Base-by-base conservation (phyloP, 306 rosid genomes). In the Glycine soja region DNA sequence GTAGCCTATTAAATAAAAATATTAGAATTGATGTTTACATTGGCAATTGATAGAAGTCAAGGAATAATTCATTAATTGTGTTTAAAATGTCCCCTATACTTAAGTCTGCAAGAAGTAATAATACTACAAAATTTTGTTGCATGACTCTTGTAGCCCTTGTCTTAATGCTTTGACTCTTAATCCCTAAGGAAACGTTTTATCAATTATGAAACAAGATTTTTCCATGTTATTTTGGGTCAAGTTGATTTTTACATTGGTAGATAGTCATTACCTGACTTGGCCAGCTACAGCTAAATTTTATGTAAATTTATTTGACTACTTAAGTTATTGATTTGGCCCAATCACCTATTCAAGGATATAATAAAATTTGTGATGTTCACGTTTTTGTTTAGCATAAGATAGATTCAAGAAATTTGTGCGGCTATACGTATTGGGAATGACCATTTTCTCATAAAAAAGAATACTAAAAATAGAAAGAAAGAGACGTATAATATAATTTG, bases 101-200 rank as follows among this genome's bases (percentile, higher is more conserved):
- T 34, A 80, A 80, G 80, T 74, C 0, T 59, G 62, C 57, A 59
- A 78, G 6, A 36, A 36, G 3, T 36, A 36, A 36, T 36, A 36
- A 36, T 36, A 42, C 13, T 19, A 19, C 19, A 11, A 63, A 58
- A 56, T 48, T 59, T 52, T 40, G 67, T 57, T 80, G 50, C 70
- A 54, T 77, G 50, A 74, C 38, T 59, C 65, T 78, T 74, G 52
- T 84, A 61, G 82, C 72, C 63, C 42, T 82, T 81, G 79, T 69
- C 67, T 57, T 16, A 48, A 82, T 58, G 80, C 73, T 57, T 85
- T 85, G 91, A 86, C 87, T 83, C 89, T 86, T 86, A 65, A 83
- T 77, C 74, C 81, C 79, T 82, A 86, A 88, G 80, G 82, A 84
- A 88, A 65, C 81, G 9, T 32, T 64, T 65, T 59, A 16, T 61